Base-by-base conservation (phyloP, 306 rosid species). In the Glycine soja region DNA sequence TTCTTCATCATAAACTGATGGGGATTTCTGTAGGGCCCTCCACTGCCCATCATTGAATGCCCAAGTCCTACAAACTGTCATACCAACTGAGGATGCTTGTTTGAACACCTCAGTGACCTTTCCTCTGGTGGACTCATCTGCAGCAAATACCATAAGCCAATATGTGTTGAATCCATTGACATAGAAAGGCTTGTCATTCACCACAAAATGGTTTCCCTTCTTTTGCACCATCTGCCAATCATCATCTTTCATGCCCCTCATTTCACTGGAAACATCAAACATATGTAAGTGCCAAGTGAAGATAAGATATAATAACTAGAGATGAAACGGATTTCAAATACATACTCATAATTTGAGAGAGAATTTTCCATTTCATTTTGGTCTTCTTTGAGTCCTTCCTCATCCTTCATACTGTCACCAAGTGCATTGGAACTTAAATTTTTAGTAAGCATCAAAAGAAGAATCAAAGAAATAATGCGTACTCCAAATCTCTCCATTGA, bases 11-110 rank as follows among this genome's bases (percentile, higher is more conserved):
- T 95, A 95, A 77, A 90, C 93, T 8, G 93, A 87, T 8, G 94
- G 99, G 4, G 96, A 86, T 81, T 88, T 95, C 79, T 93, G 98
- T 57, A 95, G 97, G 80, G 98, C 98, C 19, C 90, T 71, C 97
- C 97, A 95, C 51, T 95, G 99, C 84, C 94, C 98, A 62, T 95
- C 97, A 16, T 95, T 95, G 82, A 93, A 95, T 48, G 96, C 99
- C 98, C 99, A 95, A 32, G 98, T 91, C 85, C 99, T 85, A 62
- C 98, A 95, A 76, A 95, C 94, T 15, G 97, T 93, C 71, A 95
- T 87, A 2, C 99, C 99, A 7, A 81, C 89, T 7, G 89, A 90
- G 76, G 96, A 82, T 18, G 98, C 97, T 77, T 90, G 90, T 72
- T 92, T 81, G 84, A 95, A 93, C 70, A 90, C 83, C 59, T 90